Evolutionary conservation across 2,329 filamentous ascomycete genomes (phyloP).

Genomic region (Beauveria sp.): DNA sequence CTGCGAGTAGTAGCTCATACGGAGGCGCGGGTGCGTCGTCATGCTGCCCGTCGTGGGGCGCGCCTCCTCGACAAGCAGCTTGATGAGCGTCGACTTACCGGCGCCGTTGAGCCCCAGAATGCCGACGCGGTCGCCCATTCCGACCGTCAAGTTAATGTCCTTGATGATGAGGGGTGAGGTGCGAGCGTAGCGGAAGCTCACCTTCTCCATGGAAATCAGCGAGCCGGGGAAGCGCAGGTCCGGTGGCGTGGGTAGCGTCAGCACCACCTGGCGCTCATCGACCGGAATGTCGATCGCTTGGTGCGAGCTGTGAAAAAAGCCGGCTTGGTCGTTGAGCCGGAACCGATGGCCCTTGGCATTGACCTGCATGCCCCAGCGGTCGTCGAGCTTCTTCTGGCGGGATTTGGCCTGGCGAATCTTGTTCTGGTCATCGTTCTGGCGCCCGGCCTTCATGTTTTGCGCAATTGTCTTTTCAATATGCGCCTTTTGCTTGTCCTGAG

Average conservation of each 20-base stretch:
- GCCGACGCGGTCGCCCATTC: constrained; percentile 66
- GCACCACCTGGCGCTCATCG: constrained; percentile 50
- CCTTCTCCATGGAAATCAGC: constrained; percentile 63
- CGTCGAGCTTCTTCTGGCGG: constrained; percentile 76
- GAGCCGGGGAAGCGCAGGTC: constrained; percentile 70
- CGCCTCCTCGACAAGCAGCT: constrained; percentile 55
- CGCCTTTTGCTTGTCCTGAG: constrained; percentile 70
- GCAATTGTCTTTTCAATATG: constrained; percentile 74
- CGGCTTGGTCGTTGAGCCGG: constrained; percentile 69
- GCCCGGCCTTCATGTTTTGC: constrained; percentile 67
- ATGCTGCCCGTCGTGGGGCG: constrained; percentile 55
- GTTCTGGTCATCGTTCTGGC: constrained; percentile 73
- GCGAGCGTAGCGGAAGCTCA: constrained; percentile 55
- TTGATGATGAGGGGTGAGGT: constrained; percentile 40
- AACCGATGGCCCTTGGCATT: constrained; percentile 65
- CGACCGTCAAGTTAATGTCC: constrained; percentile 59
- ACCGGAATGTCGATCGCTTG: constrained; percentile 65
- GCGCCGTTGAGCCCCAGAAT: constrained; percentile 73
- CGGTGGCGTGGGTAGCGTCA: constrained; percentile 53
- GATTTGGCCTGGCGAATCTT: constrained; percentile 81
- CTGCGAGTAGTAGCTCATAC: constrained; percentile 72
- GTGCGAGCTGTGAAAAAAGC: constrained; percentile 50
- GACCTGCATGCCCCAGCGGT: constrained; percentile 70
- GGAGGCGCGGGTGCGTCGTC: constrained; percentile 59
- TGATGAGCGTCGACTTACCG: constrained; percentile 74